phyloP scores from a whole-genome alignment of 371 early-diverging fungal genomes.

The Mucor piriformis region DNA sequence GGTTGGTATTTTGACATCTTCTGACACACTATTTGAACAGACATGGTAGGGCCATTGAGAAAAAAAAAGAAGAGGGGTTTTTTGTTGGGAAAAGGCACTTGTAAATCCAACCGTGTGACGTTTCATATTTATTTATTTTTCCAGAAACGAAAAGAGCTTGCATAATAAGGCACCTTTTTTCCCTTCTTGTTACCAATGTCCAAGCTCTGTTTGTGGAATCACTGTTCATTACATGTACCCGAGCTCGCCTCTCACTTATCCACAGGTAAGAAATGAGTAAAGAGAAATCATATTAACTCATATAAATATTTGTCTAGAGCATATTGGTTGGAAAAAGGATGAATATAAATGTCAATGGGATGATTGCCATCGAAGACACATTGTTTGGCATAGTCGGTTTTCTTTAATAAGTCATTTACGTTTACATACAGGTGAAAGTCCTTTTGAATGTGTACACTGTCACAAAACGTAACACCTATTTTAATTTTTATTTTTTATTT shows the following conservation, averaged over 20 bases:
- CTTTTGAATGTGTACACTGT: neutral
- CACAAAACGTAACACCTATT: neutral
- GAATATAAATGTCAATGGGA: neutral
- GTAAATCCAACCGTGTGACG: neutral
- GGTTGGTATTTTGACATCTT: no score
- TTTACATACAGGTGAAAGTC: conserved; percentile 1
- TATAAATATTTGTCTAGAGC: neutral
- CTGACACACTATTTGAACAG: no score
- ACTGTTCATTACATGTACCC: neutral
- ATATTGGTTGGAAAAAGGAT: neutral
- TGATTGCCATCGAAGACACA: neutral
- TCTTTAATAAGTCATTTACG: neutral
- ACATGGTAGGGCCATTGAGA: no score
- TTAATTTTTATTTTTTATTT: neutral
- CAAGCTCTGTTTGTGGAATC: neutral
- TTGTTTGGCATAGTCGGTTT: neutral
- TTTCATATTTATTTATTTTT: neutral
- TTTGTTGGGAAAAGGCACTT: neutral
- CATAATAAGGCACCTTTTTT: neutral
- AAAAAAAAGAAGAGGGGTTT: no score
- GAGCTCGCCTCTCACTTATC: neutral
- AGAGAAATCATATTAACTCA: neutral
- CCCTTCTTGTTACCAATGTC: neutral
- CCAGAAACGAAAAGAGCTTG: neutral
- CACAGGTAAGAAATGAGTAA: neutral